Base-by-base conservation (phyloP, 2,329 filamentous ascomycete genomes). In the Xylaria sp. region DNA sequence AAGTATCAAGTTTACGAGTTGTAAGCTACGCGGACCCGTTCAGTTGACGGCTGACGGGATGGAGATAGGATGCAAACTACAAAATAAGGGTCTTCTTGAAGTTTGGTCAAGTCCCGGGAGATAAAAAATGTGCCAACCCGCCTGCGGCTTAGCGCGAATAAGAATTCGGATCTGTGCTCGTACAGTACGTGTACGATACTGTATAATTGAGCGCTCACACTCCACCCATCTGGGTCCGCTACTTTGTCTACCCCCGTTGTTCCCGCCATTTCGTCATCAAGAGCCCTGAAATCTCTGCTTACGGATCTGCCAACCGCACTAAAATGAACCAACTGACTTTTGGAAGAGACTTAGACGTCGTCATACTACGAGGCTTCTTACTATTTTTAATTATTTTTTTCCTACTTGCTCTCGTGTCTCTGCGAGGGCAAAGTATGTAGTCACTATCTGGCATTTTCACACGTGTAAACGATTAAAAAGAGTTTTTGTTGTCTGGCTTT, bases 251-350 rank as follows among this genome's bases (percentile, higher is more conserved):
- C 19, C 54, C 65, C 66, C 60, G 36, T n/a, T 58, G 63, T 64
- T 66, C 34, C 57, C 63, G 57, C 66, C 39, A 71, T 71, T 69
- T 69, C 69, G 69, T 71, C 69, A 69, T 71, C 64, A 61, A 32
- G 56, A 64, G 63, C 66, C 67, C 66, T 61, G 63, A 56, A 68
- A 69, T 68, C 55, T 65, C 61, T 69, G 59, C 58, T 68, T 56
- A 68, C 34, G 59, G 61, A 62, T 61, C 62, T 54, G 34, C 30
- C 36, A 67, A 14, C 51, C 30, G 39, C 34, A 32, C 51, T 42
- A 48, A 27, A 30, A 7, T 57, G 39, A 9, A 42, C 39, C 39
- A 14, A 42, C 4, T 42, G 11, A 9, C n/a, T 48, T 21, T 48
- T 21, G 48, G 32, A n/a, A 24, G 50, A 17, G 27, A 56, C 56